These are phyloP conservation scores for Beta macrorhiza DNA, from an alignment of 179 eudicot species.

Conservation along the genomic window DNA sequence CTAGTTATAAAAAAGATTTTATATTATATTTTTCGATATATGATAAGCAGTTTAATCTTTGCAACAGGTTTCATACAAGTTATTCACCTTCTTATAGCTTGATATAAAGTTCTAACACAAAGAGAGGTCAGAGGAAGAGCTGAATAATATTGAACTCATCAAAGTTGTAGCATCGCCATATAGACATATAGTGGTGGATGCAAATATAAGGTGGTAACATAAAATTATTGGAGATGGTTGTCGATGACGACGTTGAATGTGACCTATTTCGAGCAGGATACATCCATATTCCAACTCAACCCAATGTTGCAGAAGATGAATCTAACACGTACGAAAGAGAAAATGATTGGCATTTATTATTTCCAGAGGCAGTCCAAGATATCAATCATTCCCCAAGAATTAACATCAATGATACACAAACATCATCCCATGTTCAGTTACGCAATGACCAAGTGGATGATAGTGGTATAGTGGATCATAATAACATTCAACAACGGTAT, in stretches of 20 bases:
- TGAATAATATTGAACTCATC: not conserved
- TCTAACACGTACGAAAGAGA: not conserved
- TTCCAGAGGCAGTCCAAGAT: conserved; percentile 19
- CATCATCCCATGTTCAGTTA: not conserved
- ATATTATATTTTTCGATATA: not conserved
- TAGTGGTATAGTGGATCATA: not conserved
- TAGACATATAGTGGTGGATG: not conserved
- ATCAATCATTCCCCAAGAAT: not conserved
- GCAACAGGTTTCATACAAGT: not conserved
- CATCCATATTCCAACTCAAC: not conserved
- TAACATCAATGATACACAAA: not conserved
- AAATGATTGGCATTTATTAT: conserved; percentile 21
- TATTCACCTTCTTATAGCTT: not conserved
- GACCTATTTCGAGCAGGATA: conserved; percentile 15
- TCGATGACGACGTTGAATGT: conserved; percentile 13
- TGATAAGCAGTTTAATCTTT: not conserved
- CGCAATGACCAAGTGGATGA: not conserved
- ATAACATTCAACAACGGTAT: not conserved
- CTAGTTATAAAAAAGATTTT: too few relatives aligned
- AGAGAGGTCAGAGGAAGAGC: not conserved
- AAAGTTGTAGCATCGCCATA: not conserved
- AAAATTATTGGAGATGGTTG: conserved; percentile 11
- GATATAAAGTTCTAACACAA: not conserved
- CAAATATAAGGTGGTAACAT: not conserved
- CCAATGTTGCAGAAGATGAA: not conserved